phyloP scores from a whole-genome alignment of 495 filamentous ascomycete genomes.

The Cetradonia linearis region DNA sequence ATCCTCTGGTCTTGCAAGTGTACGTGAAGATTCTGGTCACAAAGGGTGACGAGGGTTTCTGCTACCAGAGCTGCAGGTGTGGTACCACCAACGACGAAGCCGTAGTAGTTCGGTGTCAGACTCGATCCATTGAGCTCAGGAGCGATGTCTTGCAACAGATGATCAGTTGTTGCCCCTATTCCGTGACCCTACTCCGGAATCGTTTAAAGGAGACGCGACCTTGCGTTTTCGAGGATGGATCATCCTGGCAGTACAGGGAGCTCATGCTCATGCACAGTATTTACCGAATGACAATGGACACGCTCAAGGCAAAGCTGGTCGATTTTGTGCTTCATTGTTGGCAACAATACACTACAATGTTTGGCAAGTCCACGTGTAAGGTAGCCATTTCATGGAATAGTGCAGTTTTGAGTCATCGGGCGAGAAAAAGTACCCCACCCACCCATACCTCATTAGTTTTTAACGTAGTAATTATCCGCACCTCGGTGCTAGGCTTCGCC shows the following conservation, averaged over 20 bases:
- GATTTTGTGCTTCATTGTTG: slow-evolving; percentile 9
- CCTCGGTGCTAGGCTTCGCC: no score
- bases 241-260: slow-evolving; percentile 5
- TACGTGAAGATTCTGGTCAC: slow-evolving; percentile 80
- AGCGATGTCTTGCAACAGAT: slow-evolving; percentile 50
- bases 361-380: background rate
- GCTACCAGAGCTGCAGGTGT: slow-evolving; percentile 78
- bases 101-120: slow-evolving; percentile 64
- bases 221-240: background rate
- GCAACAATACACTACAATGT: background rate
- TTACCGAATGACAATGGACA: slow-evolving; percentile 5
- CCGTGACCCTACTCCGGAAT: slow-evolving; percentile 39
- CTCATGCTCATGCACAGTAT: background rate
- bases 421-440: no score
- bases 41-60: slow-evolving; percentile 65
- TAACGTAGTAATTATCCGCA: no score
- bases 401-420: no score
- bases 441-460: no score
- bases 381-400: background rate
- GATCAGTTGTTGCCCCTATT: slow-evolving; percentile 35
- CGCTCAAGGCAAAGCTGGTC: slow-evolving; percentile 5
- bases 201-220: slow-evolving; percentile 25
- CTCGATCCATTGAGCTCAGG: slow-evolving; percentile 55
- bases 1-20: slow-evolving; percentile 68
- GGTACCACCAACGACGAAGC: slow-evolving; percentile 75